These are phyloP conservation scores for Asterionellopsis glacialis DNA, from an alignment of 108 stramenopile species.

Conservation along the genomic window DNA sequence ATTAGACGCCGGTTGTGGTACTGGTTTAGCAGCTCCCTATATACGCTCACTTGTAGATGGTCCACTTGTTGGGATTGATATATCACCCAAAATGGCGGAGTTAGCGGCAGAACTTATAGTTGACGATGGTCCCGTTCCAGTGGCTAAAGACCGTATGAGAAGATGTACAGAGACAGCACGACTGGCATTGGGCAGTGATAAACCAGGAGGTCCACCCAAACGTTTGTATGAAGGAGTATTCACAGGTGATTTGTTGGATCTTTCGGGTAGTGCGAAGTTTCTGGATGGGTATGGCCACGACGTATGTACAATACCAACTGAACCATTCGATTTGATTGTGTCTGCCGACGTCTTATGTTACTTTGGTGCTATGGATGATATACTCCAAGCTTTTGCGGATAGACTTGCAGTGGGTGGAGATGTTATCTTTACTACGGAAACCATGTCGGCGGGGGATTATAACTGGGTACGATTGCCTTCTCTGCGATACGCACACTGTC, in stretches of 20 bases:
- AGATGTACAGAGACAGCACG: no score
- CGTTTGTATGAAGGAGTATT: no score
- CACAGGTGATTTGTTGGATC: no score
- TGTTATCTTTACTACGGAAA: slow-evolving; percentile 65
- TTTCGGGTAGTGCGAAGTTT: no score
- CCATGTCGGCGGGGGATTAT: slow-evolving; percentile 38
- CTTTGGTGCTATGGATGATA: slow-evolving; percentile 48
- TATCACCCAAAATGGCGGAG: slow-evolving; percentile 69
- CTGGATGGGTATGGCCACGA: no score
- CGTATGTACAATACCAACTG: not conserved
- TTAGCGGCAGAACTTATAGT: slow-evolving; percentile 22
- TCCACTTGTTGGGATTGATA: slow-evolving; percentile 58
- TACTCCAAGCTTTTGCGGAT: slow-evolving; percentile 37
- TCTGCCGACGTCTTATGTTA: slow-evolving; percentile 22
- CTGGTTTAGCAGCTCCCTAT: slow-evolving; percentile 64
- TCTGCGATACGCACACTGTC: slow-evolving; percentile 64
- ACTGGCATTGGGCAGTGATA: no score
- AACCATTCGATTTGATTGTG: slow-evolving; percentile 9
- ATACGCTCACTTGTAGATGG: slow-evolving; percentile 42
- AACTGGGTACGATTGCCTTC: slow-evolving; percentile 50
- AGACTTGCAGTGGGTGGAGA: slow-evolving; percentile 3
- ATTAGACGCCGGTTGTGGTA: slow-evolving; percentile 77
- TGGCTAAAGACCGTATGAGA: no score
- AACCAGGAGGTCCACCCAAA: no score
- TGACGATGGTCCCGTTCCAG: no score